phyloP scores from a whole-genome alignment of 2,329 filamentous ascomycete genomes.

The Arthroderma uncinatum region DNA sequence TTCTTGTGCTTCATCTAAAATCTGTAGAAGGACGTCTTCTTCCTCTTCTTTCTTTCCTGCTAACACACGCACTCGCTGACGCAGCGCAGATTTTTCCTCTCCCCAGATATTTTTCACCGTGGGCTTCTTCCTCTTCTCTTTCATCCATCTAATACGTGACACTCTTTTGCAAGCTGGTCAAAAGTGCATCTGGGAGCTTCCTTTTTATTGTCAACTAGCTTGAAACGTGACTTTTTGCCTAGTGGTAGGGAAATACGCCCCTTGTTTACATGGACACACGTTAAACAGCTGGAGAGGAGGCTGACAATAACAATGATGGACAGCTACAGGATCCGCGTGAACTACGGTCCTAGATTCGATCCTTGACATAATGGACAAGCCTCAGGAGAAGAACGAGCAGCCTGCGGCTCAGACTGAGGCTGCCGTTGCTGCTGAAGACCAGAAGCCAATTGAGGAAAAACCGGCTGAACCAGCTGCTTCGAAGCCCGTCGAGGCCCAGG shows the following conservation, averaged over 20 bases:
- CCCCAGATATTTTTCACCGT: not conserved
- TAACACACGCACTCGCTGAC: not conserved
- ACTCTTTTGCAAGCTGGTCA: not conserved
- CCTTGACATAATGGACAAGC: not conserved
- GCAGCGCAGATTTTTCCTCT: not conserved
- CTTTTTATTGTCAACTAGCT: not conserved
- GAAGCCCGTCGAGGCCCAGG: conserved; percentile 14
- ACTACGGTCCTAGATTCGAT: not conserved
- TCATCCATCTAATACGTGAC: not conserved
- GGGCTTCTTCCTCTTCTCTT: not conserved
- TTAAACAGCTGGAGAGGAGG: not conserved
- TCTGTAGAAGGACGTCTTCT: no score
- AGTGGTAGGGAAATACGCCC: no score
- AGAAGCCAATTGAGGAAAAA: conserved; percentile 10
- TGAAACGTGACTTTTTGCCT: not conserved
- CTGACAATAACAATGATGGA: not conserved
- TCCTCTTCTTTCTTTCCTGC: not conserved
- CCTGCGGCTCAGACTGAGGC: conserved; percentile 12
- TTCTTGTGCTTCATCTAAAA: not conserved
- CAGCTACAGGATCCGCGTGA: not conserved
- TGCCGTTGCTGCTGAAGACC: conserved; percentile 7
- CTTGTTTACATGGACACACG: not conserved
- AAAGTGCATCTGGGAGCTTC: not conserved
- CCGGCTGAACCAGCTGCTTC: conserved; percentile 11
- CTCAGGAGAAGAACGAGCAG: conserved; percentile 7